Evolutionary conservation across 2,329 filamentous ascomycete genomes (phyloP).

Genomic region (Sporothrix brunneoviolacea): DNA sequence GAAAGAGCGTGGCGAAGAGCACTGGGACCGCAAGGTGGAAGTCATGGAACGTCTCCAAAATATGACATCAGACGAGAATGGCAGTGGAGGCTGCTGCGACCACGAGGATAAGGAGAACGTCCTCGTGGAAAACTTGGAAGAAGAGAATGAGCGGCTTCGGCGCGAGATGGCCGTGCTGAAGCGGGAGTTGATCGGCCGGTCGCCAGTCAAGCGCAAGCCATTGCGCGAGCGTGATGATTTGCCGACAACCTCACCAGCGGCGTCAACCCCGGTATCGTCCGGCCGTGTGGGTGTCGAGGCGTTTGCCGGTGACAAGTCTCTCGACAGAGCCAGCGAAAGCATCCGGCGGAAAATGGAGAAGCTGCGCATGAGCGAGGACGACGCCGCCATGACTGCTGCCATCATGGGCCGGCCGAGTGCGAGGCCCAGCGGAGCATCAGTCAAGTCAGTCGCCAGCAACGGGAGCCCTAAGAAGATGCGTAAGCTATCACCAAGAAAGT

Average conservation of each 20-base stretch:
- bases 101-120: constrained; percentile 56
- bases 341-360: constrained; percentile 44
- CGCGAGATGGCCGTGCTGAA: constrained; percentile 58
- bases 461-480: constrained; percentile 49
- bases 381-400: constrained; percentile 13
- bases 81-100: constrained; percentile 22
- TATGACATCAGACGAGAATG: constrained; percentile 14
- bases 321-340: constrained; percentile 21
- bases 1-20: constrained; percentile 71
- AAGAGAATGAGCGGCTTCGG: constrained; percentile 64
- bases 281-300: constrained; percentile 12
- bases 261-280: constrained; percentile 11
- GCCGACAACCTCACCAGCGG: constrained; percentile 11
- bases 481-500: constrained; percentile 41
- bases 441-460: constrained; percentile 19
- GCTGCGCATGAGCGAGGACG: constrained; percentile 40
- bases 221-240: constrained; percentile 49
- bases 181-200: constrained; percentile 57
- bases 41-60: constrained; percentile 41
- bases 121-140: constrained; percentile 56
- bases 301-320: background rate
- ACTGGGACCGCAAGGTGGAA: constrained; percentile 76
- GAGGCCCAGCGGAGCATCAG: constrained; percentile 8
- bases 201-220: constrained; percentile 54
- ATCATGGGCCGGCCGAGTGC: constrained; percentile 13